These are phyloP conservation scores for Diutina ranongensis DNA, from an alignment of 1,139 yeast species.

Conservation along the genomic window DNA sequence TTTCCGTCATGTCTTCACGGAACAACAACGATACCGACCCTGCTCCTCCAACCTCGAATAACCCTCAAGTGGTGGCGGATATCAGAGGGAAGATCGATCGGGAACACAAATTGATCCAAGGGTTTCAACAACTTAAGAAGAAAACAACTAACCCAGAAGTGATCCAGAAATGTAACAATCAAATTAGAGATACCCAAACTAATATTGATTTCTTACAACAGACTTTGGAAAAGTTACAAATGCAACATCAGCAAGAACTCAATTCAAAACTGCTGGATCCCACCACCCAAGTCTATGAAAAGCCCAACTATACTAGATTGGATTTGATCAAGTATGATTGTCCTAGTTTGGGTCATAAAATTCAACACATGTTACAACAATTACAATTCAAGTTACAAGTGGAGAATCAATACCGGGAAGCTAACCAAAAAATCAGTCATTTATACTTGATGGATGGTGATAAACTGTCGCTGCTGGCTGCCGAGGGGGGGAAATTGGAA, in stretches of 20 bases:
- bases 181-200: conserved; percentile 82
- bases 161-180: conserved; percentile 83
- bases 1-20: background rate
- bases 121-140: conserved; percentile 70
- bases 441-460: conserved; percentile 89
- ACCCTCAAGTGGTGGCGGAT: conserved; percentile 37
- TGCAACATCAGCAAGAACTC: background rate
- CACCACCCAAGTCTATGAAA: conserved; percentile 6
- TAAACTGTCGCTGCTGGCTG: conserved; percentile 72
- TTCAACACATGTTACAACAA: conserved; percentile 91
- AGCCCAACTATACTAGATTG: conserved; percentile 48
- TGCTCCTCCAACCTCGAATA: background rate
- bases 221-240: conserved; percentile 49
- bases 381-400: conserved; percentile 87
- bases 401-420: conserved; percentile 85
- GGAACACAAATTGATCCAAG: conserved; percentile 78
- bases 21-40: background rate
- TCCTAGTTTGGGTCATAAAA: conserved; percentile 90
- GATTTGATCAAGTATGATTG: conserved; percentile 88
- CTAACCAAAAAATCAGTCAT: conserved; percentile 79
- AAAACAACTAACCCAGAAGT: conserved; percentile 71
- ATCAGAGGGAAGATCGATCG: conserved; percentile 76
- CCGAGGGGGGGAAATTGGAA: conserved; percentile 78
- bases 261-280: background rate
- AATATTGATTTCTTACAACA: conserved; percentile 82